Evolutionary conservation across 148 eudicot species (phyloP), one percentile per base, ranked within the genome.

Genomic region (Fagopyrum esculentum): DNA sequence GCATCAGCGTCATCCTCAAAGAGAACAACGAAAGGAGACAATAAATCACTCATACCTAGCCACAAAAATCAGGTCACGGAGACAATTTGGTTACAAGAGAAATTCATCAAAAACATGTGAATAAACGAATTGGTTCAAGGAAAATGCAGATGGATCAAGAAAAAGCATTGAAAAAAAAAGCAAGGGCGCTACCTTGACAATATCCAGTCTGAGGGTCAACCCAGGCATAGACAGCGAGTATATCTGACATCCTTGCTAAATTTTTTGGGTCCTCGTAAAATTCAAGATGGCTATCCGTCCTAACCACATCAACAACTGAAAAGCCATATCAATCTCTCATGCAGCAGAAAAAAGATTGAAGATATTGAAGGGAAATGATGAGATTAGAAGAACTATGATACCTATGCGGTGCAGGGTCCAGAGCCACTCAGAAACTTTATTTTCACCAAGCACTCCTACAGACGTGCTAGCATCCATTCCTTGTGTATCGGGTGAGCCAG

Each of bases 221-320:
- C 98, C 97, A 94, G 17, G 98, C 98, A 86, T 94, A 94, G 74
- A 94, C 98, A 82, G 98, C 98, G 78, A 94, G 98, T 77, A 94
- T 94, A 86, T 94, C 98, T 3, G 98, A 91, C 98, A 94, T 94
- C 78, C 98, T 86, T 64, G 98, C 97, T 79, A 94, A 85, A 87
- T 94, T 94, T 85, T 87, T 89, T 40, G 90, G 82, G 77, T 94
- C 91, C 85, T 87, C 95, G 51, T 91, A 94, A 75, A 94, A 94
- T 69, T 91, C 96, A 57, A 94, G 90, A 79, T 94, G 96, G 82
- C 89, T 88, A 80, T 94, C 98, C 49, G 98, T 94, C 85, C 98
- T 87, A 51, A 94, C 98, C 81, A 94, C 98, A 82, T 94, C 98
- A 80, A 94, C 98, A 79, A 94, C 98, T 93, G 90, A 66, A 79